A percentile compares a stretch with the other conserved stretches of the same genome.
These are phyloP conservation scores for Podospora bellae-mahoneyi DNA, from an alignment of 495 filamentous ascomycete species.

Conservation along the genomic window DNA sequence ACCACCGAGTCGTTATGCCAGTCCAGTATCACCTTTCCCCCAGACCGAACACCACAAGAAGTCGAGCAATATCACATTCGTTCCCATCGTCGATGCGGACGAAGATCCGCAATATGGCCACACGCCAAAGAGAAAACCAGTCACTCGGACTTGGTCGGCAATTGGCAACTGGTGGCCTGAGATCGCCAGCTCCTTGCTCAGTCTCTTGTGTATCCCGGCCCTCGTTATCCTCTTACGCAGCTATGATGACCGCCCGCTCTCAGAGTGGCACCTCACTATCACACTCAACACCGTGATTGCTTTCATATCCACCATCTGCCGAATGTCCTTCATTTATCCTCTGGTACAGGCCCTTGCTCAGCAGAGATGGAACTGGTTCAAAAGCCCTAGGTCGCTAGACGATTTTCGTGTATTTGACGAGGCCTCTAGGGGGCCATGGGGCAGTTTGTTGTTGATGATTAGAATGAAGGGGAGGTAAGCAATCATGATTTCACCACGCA, in stretches of 20 bases:
- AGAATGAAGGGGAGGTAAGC: neutral
- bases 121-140: neutral
- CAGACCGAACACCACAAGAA: neutral
- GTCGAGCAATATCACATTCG: neutral
- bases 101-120: neutral
- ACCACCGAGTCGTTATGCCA: neutral
- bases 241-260: neutral
- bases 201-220: neutral
- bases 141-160: neutral
- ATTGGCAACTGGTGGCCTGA: neutral
- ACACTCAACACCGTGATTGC: constrained; percentile 4
- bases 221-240: neutral
- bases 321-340: neutral
- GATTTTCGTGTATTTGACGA: constrained; percentile 1
- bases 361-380: constrained; percentile 5
- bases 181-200: neutral
- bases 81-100: neutral
- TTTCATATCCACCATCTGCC: neutral
- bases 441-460: neutral
- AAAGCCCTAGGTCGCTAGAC: neutral
- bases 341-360: neutral
- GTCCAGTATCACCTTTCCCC: neutral
- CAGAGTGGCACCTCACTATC: neutral
- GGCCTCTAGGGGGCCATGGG: neutral
- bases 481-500: neutral